Base-by-base conservation (phyloP, 352 stramenopile genomes). In the Phytophthora fragariaefolia region DNA sequence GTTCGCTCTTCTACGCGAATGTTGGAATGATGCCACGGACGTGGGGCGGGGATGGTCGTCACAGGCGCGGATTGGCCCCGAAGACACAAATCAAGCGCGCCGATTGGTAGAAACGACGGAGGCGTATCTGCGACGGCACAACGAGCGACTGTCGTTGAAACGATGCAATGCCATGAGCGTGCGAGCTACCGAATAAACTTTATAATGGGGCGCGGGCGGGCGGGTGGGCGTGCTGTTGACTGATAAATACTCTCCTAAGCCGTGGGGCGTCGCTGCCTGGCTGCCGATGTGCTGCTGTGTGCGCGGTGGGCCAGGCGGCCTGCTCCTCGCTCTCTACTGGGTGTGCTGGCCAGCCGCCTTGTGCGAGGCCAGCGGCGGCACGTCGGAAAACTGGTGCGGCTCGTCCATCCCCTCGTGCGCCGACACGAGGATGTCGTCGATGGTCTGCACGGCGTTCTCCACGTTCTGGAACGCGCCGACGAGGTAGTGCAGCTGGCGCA, bases 401-500 rank as follows among this genome's bases (percentile, higher is more conserved):
- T 75, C 72, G 54, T 73, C 53, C 26, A 46, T 38, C 18, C 34
- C 58, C 18, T 83, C 71, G 57, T 91, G 76, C 15, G 66, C 65
- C n/a, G 79, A 77, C 38, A 76, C 70, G 45, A 91, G 69, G 48
- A 92, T 81, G 27, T 69, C 57, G 46, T 90, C 83, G 43, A 92
- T 87, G 36, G 71, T 77, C 43, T 77, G 66, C 46, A 82, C 82
- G 17, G 83, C 78, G 50, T 85, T 78, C 24, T 89, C 78, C 24
- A 90, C 80, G 56, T 92, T 82, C 66, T 90, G 81, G 62, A 92
- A 92, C 7, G 82, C 83, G 49, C 79, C 76, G 23, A 87, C 76
- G 42, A 92, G 72, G 64, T 92, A 92, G 67, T 92, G 83, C 40
- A 92, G 72, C 61, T 92, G 83, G 4, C 83, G 78, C 49, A 92